A percentile compares a stretch with the other conserved stretches of the same genome.
Evolutionary conservation across 2,329 filamentous ascomycete species (phyloP).

Genomic region (Mycosphaerella sp.): DNA sequence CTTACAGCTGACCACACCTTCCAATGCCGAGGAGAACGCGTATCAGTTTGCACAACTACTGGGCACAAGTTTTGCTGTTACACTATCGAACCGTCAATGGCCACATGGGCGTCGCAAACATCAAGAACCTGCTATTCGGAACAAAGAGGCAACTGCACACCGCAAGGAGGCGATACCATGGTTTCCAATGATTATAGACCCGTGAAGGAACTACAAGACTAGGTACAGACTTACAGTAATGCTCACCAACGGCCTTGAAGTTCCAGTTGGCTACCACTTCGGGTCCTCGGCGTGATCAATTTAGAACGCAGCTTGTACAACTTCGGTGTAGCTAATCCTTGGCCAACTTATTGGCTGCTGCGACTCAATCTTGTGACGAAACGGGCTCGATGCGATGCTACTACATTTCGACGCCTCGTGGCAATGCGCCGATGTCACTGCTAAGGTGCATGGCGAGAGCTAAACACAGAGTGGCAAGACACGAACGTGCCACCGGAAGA

Average conservation of each 20-base stretch:
- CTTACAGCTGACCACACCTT: no score
- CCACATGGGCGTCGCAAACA: no score
- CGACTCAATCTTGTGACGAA: neutral
- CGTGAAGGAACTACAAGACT: neutral
- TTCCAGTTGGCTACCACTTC: neutral
- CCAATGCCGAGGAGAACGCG: no score
- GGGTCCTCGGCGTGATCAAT: slow-evolving; percentile 1
- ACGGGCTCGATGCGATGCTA: slow-evolving; percentile 1
- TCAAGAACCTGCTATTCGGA: no score
- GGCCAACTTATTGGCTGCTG: slow-evolving; percentile 2
- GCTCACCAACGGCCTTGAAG: neutral
- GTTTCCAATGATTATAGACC: neutral
- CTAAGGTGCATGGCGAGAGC: slow-evolving; percentile 4
- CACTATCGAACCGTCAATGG: no score
- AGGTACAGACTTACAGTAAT: neutral
- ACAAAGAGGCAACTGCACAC: no score
- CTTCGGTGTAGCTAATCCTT: slow-evolving; percentile 5
- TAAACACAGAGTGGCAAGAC: neutral
- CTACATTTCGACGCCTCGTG: neutral
- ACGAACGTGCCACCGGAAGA: slow-evolving; percentile 2
- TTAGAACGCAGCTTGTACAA: slow-evolving; percentile 6
- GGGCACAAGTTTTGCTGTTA: no score
- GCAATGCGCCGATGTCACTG: slow-evolving; percentile 3
- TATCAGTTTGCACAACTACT: no score
- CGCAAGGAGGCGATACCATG: no score